phyloP scores from a whole-genome alignment of 805 yeast genomes.

The Candida dajiaensis region DNA sequence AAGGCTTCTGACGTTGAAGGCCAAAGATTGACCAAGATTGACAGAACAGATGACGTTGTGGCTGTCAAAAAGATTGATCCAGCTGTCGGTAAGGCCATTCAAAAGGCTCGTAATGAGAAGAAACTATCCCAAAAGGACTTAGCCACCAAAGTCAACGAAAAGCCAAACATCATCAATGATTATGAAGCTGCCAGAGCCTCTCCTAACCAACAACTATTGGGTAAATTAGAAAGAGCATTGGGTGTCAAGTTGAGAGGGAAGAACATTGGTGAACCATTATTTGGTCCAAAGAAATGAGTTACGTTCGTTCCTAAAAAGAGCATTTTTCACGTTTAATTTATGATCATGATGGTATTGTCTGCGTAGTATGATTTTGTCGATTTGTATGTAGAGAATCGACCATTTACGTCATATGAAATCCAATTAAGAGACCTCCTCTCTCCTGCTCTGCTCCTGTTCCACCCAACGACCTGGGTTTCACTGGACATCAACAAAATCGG shows the following conservation, averaged over 20 bases:
- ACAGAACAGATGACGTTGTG: slow-evolving; percentile 88
- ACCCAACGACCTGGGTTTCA: no score
- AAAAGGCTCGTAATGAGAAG: slow-evolving; percentile 82
- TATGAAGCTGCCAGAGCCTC: slow-evolving; percentile 96
- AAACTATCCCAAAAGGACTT: slow-evolving; percentile 90
- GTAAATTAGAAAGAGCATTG: slow-evolving; percentile 86
- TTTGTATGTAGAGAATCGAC: no score
- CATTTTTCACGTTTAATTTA: not conserved
- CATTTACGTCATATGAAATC: no score
- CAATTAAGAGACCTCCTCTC: no score
- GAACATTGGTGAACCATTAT: slow-evolving; percentile 85
- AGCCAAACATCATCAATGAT: slow-evolving; percentile 91
- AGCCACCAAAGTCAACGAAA: slow-evolving; percentile 93
- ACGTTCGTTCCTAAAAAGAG: not conserved
- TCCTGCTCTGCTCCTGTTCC: no score
- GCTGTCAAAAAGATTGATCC: slow-evolving; percentile 85
- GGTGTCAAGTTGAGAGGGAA: slow-evolving; percentile 96
- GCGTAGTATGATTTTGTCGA: not conserved
- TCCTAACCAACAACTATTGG: slow-evolving; percentile 92
- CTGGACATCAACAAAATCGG: not conserved
- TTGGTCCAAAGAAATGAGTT: slow-evolving; percentile 33
- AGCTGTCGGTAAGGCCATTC: slow-evolving; percentile 82
- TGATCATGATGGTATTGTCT: not conserved
- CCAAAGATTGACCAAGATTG: slow-evolving; percentile 89
- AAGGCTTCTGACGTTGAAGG: slow-evolving; percentile 75